Evolutionary conservation across 257 asterid genomes (phyloP), one percentile per base, ranked within the genome.

Genomic region (Lavandula angustifolia): DNA sequence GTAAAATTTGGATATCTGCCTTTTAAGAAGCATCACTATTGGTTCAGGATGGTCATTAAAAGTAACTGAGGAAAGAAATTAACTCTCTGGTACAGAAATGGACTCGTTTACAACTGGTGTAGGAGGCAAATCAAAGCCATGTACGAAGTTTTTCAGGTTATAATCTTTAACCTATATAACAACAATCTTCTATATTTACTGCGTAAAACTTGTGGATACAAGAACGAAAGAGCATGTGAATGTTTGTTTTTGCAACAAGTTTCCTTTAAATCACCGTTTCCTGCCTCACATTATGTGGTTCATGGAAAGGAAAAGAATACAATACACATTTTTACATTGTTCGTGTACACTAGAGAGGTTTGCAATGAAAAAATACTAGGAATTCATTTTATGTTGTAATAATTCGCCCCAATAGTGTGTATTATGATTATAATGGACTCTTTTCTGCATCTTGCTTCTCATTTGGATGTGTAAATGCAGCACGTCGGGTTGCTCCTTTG

Each of bases 41-140:
- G 57, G 11, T 13, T 48, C 10, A 17, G 60, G 32, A 61, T 66
- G 48, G 16, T 58, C 40, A 6, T 32, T 49, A 52, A 55, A 60
- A 41, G 54, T 68, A 77, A 75, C 88, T 82, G 79, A 75, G 68
- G 55, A 79, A 79, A 68, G 68, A 68, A 75, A 79, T 80, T 67
- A 91, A 88, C 79, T 80, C 71, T 75, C 82, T 92, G 92, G 74
- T 79, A 87, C 98, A 92, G 98, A 89, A 84, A 71, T 56, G 86
- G 96, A 87, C 85, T 85, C 95, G 73, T 74, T 76, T 79, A 73
- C 95, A 77, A 72, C 87, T 64, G 96, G 96, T 87, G 87, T 92
- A 92, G 96, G 98, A 87, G 89, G 95, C 96, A 92, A 89, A 89
- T 87, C 91, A 82, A 89, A 92, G 98, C 96, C 98, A 75, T 92